These are phyloP conservation scores for Fomitopsis betulina DNA, from an alignment of 1,284 basidiomycete genomes.

Conservation along the genomic window DNA sequence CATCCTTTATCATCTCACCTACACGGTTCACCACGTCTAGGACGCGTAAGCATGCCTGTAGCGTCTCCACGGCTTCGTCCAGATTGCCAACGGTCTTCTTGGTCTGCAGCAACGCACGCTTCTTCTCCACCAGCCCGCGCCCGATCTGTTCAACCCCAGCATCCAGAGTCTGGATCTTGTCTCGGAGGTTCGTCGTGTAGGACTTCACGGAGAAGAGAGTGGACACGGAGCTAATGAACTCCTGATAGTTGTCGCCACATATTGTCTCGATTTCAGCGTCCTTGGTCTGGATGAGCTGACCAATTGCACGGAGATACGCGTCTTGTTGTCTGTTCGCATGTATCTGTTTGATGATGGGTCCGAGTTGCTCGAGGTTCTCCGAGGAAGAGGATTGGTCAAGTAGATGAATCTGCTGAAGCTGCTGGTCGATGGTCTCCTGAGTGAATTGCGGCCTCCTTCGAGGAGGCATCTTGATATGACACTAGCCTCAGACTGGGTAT, in stretches of 20 bases:
- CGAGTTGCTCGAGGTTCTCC: slow-evolving; percentile 91
- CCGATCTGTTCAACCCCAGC: slow-evolving; percentile 76
- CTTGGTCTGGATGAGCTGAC: slow-evolving; percentile 86
- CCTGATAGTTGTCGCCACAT: slow-evolving; percentile 95
- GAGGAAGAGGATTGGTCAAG: slow-evolving; percentile 81
- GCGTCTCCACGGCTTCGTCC: slow-evolving; percentile 92
- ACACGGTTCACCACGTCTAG: slow-evolving; percentile 95
- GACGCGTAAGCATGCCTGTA: slow-evolving; percentile 89
- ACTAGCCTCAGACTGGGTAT: too few relatives aligned
- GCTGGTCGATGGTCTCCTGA: slow-evolving; percentile 77
- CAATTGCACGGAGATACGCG: slow-evolving; percentile 83
- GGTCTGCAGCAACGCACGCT: slow-evolving; percentile 82
- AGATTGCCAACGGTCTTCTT: slow-evolving; percentile 91
- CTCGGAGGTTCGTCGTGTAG: slow-evolving; percentile 77
- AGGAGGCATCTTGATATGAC: slow-evolving; percentile 51
- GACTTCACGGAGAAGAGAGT: slow-evolving; percentile 94
- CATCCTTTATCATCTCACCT: slow-evolving; percentile 86
- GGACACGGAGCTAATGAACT: slow-evolving; percentile 95
- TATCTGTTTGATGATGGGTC: slow-evolving; percentile 90
- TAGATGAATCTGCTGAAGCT: slow-evolving; percentile 83
- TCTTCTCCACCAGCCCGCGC: slow-evolving; percentile 85
- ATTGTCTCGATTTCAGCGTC: slow-evolving; percentile 95
- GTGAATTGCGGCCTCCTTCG: slow-evolving; percentile 71
- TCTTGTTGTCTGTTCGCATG: slow-evolving; percentile 90
- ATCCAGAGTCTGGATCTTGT: slow-evolving; percentile 72